These are phyloP conservation scores for Excoecaria agallocha DNA, from an alignment of 345 rosid species.

Conservation along the genomic window DNA sequence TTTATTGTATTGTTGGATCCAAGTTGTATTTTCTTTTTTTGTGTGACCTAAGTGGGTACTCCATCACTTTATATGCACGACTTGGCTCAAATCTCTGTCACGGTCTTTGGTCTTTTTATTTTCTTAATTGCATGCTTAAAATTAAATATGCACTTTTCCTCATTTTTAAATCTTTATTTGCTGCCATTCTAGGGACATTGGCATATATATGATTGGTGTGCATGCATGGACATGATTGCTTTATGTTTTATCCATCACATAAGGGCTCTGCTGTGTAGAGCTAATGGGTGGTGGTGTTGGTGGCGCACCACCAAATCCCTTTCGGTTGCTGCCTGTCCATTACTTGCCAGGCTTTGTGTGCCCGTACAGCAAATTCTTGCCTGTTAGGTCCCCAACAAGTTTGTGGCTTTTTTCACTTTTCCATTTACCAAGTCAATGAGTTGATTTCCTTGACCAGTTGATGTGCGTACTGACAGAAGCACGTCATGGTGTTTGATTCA, in stretches of 20 bases:
- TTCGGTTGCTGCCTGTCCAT: background rate
- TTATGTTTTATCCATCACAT: background rate
- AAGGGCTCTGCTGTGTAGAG: background rate
- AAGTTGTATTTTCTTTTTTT: background rate
- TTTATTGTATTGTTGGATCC: background rate
- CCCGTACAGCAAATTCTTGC: background rate
- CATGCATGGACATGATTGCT: background rate
- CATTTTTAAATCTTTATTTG: background rate
- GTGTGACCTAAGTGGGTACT: background rate
- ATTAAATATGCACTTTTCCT: background rate
- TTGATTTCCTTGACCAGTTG: background rate
- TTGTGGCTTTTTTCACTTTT: background rate
- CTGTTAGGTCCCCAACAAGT: no score
- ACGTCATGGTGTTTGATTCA: background rate
- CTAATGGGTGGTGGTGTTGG: background rate
- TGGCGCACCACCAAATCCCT: background rate
- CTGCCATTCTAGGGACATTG: conserved; percentile 14
- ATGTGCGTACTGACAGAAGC: background rate
- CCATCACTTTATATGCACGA: conserved; percentile 16
- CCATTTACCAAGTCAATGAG: background rate
- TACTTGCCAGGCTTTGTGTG: background rate
- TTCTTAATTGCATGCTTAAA: no score
- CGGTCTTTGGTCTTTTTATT: background rate
- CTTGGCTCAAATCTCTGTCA: conserved; percentile 11
- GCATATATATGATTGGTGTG: background rate